phyloP scores from a whole-genome alignment of 495 filamentous ascomycete genomes.

The Friedmanniomyces endolithicus region DNA sequence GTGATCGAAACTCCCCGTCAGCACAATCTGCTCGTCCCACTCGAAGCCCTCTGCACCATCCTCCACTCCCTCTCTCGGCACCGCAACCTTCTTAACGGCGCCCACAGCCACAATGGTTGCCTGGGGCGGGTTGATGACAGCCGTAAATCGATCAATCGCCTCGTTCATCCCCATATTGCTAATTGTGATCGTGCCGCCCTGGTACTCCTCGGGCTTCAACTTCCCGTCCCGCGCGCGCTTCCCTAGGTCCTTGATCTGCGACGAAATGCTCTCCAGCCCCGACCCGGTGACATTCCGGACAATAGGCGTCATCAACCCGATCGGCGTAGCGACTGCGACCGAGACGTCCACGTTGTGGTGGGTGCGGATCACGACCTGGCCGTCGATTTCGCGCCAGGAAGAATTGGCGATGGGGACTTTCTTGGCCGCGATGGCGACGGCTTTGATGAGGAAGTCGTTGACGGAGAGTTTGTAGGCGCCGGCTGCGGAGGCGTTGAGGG shows the following conservation, averaged over 20 bases:
- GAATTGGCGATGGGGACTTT: slow-evolving; percentile 95
- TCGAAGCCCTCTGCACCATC: slow-evolving; percentile 54
- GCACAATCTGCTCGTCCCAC: slow-evolving; percentile 94
- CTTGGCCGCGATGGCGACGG: slow-evolving; percentile 70
- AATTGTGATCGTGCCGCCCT: slow-evolving; percentile 97
- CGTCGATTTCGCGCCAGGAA: slow-evolving; percentile 61
- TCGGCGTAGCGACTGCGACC: slow-evolving; percentile 88
- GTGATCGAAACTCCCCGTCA: slow-evolving; percentile 95
- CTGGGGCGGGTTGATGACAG: slow-evolving; percentile 98
- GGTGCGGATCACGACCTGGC: slow-evolving; percentile 70
- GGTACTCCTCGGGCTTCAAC: slow-evolving; percentile 98
- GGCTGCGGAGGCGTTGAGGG: slow-evolving; percentile 75
- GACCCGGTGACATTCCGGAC: slow-evolving; percentile 74
- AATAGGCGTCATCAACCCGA: slow-evolving; percentile 93
- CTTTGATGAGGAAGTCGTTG: slow-evolving; percentile 99
- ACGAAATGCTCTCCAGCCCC: slow-evolving; percentile 76
- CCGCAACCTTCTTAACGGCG: slow-evolving; percentile 84
- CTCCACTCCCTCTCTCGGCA: slow-evolving; percentile 74
- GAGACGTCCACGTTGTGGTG: slow-evolving; percentile 82
- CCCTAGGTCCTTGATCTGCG: slow-evolving; percentile 83
- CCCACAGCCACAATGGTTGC: slow-evolving; percentile 92
- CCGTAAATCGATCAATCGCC: slow-evolving; percentile 95
- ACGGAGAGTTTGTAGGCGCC: slow-evolving; percentile 97
- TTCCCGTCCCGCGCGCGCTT: slow-evolving; percentile 94
- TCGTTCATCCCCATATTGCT: slow-evolving; percentile 99